Evolutionary conservation across 768 basidiomycete species (phyloP).

Genomic region (Boletus rubroflammeus): DNA sequence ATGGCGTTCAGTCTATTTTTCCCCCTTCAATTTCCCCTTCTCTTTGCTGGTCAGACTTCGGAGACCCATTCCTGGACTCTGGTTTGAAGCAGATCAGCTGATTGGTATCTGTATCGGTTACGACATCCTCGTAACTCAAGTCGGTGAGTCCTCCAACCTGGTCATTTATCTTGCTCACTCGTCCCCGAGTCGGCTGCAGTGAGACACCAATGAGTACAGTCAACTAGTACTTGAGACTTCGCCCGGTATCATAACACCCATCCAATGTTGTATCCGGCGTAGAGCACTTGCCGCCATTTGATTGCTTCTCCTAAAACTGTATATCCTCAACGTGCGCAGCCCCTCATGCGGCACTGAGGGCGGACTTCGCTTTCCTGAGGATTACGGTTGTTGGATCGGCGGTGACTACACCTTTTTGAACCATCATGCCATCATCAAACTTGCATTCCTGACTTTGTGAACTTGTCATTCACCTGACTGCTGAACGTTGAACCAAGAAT

Average conservation of each 20-base stretch:
- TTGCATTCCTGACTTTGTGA: neutral
- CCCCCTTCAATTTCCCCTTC: neutral
- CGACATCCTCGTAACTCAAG: neutral
- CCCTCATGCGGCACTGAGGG: neutral
- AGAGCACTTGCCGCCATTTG: neutral
- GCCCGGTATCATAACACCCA: neutral
- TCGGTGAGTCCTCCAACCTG: conserved; percentile 6
- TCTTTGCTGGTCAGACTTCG: conserved; percentile 40
- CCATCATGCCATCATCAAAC: neutral
- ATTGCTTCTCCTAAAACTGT: neutral
- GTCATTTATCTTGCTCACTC: conserved; percentile 1
- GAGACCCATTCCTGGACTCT: conserved; percentile 51
- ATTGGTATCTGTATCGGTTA: neutral
- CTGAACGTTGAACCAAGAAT: neutral
- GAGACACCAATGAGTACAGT: neutral
- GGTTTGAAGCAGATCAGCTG: conserved; percentile 26
- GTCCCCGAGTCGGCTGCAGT: neutral
- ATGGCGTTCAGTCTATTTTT: neutral
- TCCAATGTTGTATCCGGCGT: conserved; percentile 3
- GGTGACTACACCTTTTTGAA: neutral
- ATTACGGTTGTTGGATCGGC: neutral
- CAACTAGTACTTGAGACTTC: neutral
- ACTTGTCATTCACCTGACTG: conserved; percentile 1
- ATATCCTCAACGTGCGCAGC: neutral
- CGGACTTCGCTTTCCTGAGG: neutral